A percentile compares a stretch with the other conserved stretches of the same genome.
Evolutionary conservation across 2,329 filamentous ascomycete species (phyloP).

Genomic region (Clonostachys solani): DNA sequence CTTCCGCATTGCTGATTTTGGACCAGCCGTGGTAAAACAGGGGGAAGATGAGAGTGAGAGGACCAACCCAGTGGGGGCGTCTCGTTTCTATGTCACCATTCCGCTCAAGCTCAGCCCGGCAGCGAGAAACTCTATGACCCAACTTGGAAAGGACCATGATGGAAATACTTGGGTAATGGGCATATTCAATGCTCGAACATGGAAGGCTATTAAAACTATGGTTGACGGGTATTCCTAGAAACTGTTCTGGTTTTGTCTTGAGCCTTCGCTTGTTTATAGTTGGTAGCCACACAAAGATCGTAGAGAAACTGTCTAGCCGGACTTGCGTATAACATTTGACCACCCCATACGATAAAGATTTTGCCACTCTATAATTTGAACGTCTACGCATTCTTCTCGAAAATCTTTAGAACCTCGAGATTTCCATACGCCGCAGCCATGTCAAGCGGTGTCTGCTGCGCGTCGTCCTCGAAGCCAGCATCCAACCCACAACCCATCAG

Average conservation of each 20-base stretch:
- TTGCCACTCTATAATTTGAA: too few relatives aligned
- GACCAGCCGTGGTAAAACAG: conserved; percentile 13
- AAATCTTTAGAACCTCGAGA: background rate
- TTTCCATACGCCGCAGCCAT: background rate
- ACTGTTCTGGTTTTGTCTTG: too few relatives aligned
- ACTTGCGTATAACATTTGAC: too few relatives aligned
- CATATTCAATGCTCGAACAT: conserved; percentile 12
- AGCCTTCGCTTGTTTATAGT: too few relatives aligned
- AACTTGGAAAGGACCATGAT: conserved; percentile 19
- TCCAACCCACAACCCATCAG: background rate
- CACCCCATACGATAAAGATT: too few relatives aligned
- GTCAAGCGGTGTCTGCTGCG: background rate
- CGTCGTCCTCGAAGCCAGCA: background rate
- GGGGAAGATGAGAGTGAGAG: conserved; percentile 4
- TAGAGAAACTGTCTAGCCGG: too few relatives aligned
- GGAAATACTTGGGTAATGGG: conserved; percentile 18
- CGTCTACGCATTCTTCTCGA: background rate
- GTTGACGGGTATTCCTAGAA: too few relatives aligned
- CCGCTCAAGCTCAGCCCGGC: conserved; percentile 4
- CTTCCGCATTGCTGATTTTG: conserved; percentile 28
- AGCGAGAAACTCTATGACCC: conserved; percentile 8
- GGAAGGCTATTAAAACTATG: conserved; percentile 6
- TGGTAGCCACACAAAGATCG: too few relatives aligned
- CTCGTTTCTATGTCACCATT: conserved; percentile 8
- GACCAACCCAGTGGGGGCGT: conserved; percentile 9